Percentiles rank a stretch among this genome's conserved stretches.
Evolutionary conservation across 495 filamentous ascomycete species (phyloP).

Genomic region (Elaphomyces granulatus): DNA sequence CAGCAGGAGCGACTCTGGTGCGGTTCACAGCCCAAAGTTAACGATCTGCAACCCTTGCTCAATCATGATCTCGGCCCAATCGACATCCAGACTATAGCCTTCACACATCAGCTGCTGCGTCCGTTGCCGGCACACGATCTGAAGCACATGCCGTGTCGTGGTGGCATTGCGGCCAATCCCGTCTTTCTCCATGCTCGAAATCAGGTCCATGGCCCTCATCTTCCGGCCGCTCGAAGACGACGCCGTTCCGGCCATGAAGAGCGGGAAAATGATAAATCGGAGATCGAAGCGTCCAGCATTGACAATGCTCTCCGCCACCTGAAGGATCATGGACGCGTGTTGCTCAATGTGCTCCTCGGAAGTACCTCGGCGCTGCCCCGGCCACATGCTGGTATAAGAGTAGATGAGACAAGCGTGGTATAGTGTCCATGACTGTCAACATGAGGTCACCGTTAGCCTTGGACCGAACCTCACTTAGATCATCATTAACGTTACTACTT

Average conservation of each 20-base stretch:
- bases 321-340: conserved; percentile 32
- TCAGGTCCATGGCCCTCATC: conserved; percentile 34
- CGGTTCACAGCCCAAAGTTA: conserved; percentile 25
- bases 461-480: too few relatives aligned
- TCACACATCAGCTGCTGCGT: conserved; percentile 21
- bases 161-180: conserved; percentile 37
- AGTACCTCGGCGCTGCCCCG: conserved; percentile 27
- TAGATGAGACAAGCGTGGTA: conserved; percentile 38
- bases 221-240: conserved; percentile 28
- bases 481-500: too few relatives aligned
- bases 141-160: conserved; percentile 34
- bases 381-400: conserved; percentile 37
- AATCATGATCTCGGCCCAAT: conserved; percentile 34
- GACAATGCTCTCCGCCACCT: conserved; percentile 23
- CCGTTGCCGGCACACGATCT: conserved; percentile 37
- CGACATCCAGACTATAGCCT: conserved; percentile 25
- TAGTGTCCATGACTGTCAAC: conserved; percentile 26
- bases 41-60: conserved; percentile 30
- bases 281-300: conserved; percentile 21
- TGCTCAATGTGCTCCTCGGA: conserved; percentile 28
- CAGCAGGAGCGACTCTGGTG: too few relatives aligned
- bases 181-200: conserved; percentile 34
- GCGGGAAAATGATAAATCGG: conserved; percentile 38
- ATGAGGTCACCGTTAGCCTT: too few relatives aligned
- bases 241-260: conserved; percentile 42